phyloP scores from a whole-genome alignment of 78 protist species.

The Dictyostelium brefeldianum region DNA sequence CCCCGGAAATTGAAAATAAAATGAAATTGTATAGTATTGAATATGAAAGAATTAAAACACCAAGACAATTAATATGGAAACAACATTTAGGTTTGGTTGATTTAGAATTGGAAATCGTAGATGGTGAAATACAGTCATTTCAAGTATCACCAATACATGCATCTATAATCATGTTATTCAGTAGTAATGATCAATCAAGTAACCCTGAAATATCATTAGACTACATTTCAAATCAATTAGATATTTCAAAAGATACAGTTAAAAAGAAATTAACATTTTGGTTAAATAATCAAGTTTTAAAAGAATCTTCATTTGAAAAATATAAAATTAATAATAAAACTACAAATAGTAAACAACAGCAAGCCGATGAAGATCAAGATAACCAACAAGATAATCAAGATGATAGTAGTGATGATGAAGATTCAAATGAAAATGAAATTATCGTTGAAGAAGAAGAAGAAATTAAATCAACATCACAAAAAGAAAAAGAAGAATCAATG shows the following conservation, averaged over 20 bases:
- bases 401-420: slow-evolving; percentile 20
- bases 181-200: background rate
- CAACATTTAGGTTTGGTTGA: slow-evolving; percentile 84
- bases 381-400: background rate
- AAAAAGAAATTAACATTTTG: slow-evolving; percentile 72
- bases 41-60: slow-evolving; percentile 80
- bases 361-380: background rate
- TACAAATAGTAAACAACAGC: background rate
- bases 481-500: slow-evolving; percentile 65
- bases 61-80: slow-evolving; percentile 87
- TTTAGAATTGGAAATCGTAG: slow-evolving; percentile 67
- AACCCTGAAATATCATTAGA: background rate
- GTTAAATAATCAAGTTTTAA: slow-evolving; percentile 72
- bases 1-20: slow-evolving; percentile 11
- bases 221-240: slow-evolving; percentile 14
- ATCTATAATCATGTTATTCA: slow-evolving; percentile 57
- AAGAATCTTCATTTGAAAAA: slow-evolving; percentile 9
- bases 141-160: slow-evolving; percentile 85
- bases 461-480: background rate
- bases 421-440: background rate
- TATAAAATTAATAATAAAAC: background rate
- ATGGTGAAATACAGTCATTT: slow-evolving; percentile 21
- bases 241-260: slow-evolving; percentile 24
- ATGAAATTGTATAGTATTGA: slow-evolving; percentile 65
- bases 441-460: slow-evolving; percentile 18